Percentiles rank a stretch among this genome's conserved stretches.
phyloP scores from a whole-genome alignment of 2,329 filamentous ascomycete genomes.

The Colletotrichum sp. region DNA sequence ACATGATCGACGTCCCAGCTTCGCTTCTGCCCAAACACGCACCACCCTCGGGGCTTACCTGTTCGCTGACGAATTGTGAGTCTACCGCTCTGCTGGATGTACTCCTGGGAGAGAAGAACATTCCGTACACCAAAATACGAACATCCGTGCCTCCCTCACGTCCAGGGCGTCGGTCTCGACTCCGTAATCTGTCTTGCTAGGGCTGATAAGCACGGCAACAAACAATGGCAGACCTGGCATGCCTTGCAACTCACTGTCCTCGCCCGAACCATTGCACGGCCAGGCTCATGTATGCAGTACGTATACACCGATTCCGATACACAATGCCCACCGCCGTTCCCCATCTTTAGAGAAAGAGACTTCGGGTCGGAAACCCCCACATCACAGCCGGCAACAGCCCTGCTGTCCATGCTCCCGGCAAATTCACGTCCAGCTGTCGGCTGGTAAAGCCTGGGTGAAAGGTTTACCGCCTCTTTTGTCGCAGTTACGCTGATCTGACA shows the following conservation, averaged over 20 bases:
- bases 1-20: background rate
- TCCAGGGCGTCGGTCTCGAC: background rate
- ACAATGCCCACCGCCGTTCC: background rate
- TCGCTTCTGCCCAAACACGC: background rate
- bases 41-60: background rate
- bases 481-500: conserved; percentile 11
- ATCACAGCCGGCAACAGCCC: conserved; percentile 2
- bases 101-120: background rate
- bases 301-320: background rate
- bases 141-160: background rate
- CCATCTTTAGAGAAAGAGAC: background rate
- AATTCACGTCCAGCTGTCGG: background rate
- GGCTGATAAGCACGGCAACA: background rate
- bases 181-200: background rate
- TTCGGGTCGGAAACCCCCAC: conserved; percentile 4
- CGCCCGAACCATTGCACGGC: background rate
- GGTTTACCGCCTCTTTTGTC: background rate
- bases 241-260: background rate
- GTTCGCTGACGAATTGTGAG: background rate
- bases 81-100: background rate
- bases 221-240: background rate
- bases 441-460: background rate
- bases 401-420: background rate
- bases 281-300: background rate
- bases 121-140: background rate